Evolutionary conservation across 805 yeast genomes (phyloP).

Genomic region (Henningerozyma blattae): DNA sequence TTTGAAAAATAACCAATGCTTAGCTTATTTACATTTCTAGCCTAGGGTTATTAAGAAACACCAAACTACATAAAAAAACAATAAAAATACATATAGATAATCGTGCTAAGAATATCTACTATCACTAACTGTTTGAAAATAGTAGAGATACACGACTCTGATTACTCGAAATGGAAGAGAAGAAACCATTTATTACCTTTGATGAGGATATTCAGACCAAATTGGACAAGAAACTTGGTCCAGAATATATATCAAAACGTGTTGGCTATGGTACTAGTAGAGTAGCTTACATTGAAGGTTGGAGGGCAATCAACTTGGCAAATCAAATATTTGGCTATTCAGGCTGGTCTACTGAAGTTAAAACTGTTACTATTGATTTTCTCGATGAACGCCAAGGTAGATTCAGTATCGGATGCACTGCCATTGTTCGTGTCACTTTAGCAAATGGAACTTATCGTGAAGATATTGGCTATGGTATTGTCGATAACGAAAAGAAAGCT

Average conservation of each 20-base stretch:
- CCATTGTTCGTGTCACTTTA: conserved; percentile 59
- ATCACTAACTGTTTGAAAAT: no score
- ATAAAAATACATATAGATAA: no score
- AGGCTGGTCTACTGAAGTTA: conserved; percentile 72
- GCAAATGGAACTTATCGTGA: conserved; percentile 72
- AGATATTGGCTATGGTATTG: conserved; percentile 77
- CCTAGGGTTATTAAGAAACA: no score
- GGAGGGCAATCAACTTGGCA: conserved; percentile 72
- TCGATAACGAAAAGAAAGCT: conserved; percentile 60
- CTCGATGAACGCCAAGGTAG: conserved; percentile 52
- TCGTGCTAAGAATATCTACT: no score
- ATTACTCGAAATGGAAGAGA: conserved; percentile 21
- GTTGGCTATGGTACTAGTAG: conserved; percentile 63
- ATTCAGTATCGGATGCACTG: conserved; percentile 55
- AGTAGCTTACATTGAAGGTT: conserved; percentile 70
- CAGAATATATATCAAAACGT: conserved; percentile 64
- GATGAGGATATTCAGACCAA: conserved; percentile 27
- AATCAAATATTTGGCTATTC: conserved; percentile 74
- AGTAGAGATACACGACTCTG: no score
- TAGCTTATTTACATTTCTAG: no score
- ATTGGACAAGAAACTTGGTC: conserved; percentile 45
- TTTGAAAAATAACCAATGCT: no score
- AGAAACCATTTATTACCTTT: conserved; percentile 6
- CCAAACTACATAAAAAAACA: no score
- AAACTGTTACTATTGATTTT: conserved; percentile 54